Conservation (phyloP, 2,329 filamentous ascomycete species). For the Trichophyton schoenleinii region DNA sequence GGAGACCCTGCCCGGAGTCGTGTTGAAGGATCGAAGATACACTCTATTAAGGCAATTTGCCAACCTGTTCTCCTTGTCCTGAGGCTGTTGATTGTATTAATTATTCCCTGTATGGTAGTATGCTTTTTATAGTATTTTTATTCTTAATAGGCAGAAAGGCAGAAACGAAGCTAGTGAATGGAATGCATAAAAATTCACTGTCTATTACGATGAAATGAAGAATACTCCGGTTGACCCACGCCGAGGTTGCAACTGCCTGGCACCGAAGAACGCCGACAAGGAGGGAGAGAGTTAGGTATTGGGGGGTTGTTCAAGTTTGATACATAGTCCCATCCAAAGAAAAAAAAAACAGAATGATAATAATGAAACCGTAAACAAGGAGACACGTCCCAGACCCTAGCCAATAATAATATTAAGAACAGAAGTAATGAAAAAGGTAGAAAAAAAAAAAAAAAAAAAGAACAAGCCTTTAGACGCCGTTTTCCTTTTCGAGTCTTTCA, state of each 20-base stretch:
- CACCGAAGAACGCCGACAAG: not conserved
- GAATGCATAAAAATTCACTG: not conserved
- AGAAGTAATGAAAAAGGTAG: too few species aligned
- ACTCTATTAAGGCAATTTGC: not conserved
- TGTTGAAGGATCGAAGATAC: not conserved
- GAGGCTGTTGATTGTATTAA: not conserved
- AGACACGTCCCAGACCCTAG: not conserved
- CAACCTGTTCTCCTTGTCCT: not conserved
- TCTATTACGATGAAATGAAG: not conserved
- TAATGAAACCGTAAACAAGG: not conserved
- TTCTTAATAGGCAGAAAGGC: not conserved
- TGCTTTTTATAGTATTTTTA: not conserved
- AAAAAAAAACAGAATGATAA: not conserved
- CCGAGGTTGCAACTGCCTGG: not conserved
- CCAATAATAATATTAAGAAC: not conserved
- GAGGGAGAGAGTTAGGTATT: not conserved
- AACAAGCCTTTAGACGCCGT: not conserved
- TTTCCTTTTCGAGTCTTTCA: conserved; percentile 9
- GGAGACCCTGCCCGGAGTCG: not conserved
- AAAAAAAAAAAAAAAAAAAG: not conserved
- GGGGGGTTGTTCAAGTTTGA: not conserved
- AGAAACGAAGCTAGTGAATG: not conserved
- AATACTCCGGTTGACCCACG: not conserved
- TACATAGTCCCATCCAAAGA: not conserved
- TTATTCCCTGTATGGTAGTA: not conserved